A percentile compares a stretch with the other conserved stretches of the same genome.
These are phyloP conservation scores for Diplocarpon rosae DNA, from an alignment of 2,329 filamentous ascomycete genomes.

Conservation along the genomic window DNA sequence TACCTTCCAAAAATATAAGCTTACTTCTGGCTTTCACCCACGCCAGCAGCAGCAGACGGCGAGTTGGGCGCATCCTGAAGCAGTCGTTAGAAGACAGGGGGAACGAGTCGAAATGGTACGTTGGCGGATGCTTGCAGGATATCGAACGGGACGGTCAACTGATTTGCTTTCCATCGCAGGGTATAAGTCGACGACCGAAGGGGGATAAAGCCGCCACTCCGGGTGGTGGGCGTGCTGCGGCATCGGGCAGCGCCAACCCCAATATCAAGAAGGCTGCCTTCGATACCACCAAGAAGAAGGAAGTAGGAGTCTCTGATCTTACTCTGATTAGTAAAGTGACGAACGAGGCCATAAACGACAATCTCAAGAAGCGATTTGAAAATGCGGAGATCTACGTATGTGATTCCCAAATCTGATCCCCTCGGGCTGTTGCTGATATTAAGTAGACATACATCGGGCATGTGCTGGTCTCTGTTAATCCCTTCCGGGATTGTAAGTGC, in stretches of 20 bases:
- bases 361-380: slow-evolving; percentile 95
- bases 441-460: slow-evolving; percentile 89
- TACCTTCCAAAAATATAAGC: slow-evolving; percentile 1
- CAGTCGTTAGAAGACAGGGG: slow-evolving; percentile 5
- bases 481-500: slow-evolving; percentile 71
- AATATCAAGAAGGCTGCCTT: slow-evolving; percentile 93
- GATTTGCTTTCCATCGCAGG: slow-evolving; percentile 15
- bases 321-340: slow-evolving; percentile 97
- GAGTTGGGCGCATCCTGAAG: slow-evolving; percentile 15
- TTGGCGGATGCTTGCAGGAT: neutral
- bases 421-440: slow-evolving; percentile 10
- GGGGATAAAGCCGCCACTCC: slow-evolving; percentile 25
- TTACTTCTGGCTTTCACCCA: neutral
- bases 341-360: slow-evolving; percentile 98
- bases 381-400: slow-evolving; percentile 85
- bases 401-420: slow-evolving; percentile 1
- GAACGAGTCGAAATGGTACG: slow-evolving; percentile 22
- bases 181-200: slow-evolving; percentile 28
- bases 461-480: slow-evolving; percentile 97
- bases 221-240: slow-evolving; percentile 16
- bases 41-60: neutral
- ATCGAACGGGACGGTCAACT: slow-evolving; percentile 5
- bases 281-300: slow-evolving; percentile 96
- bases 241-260: slow-evolving; percentile 27
- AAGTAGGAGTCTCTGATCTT: slow-evolving; percentile 95